Base-by-base conservation (phyloP, 495 filamentous ascomycete genomes). In the Patellaria atrata region DNA sequence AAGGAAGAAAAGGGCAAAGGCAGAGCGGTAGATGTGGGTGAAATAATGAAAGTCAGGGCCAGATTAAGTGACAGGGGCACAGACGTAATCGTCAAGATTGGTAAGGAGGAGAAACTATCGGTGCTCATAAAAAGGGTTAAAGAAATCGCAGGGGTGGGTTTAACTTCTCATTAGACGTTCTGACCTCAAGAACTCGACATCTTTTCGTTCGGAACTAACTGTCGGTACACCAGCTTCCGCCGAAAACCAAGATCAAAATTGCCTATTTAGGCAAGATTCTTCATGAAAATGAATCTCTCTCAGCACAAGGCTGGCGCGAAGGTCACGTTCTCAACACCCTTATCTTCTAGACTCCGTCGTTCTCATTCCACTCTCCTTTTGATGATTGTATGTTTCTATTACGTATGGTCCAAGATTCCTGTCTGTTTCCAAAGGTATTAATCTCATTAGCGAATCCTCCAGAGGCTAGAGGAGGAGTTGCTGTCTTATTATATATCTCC, bases 231-330 rank as follows among this genome's bases (percentile, higher is more conserved):
- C 30, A 40, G 41, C 14, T 44, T 3, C 23, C 24, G n/a, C 29
- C 10, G n/a, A 12, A 41, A 14, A 35, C 15, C 4, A 12, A 63
- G 19, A 59, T 92, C 15, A 70, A 67, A 24, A 67, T 92, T 18
- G 77, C 67, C 24, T 91, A 87, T 51, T 67, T 89, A 52, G 85
- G 85, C 32, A 77, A 70, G 48, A 68, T 86, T 17, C 64, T 93
- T 11, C 71, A 75, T 37, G 82, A 89, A 44, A 61, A 63, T 21
- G 47, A 65, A 16, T 58, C 77, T 0, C 52, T 93, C 11, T 49
- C 56, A 12, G 64, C 61, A 19, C 81, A 85, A 45, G 79, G 79
- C 17, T 94, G 82, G 81, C 67, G 73, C 45, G 62, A 68, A 35
- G 81, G 73, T 14, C 67, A 86, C 54, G 64, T 87, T 15, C 56